Evolutionary conservation across 129 eudicot species (phyloP), one percentile per base, ranked within the genome.

Genomic region (Helichrysum umbraculigerum): DNA sequence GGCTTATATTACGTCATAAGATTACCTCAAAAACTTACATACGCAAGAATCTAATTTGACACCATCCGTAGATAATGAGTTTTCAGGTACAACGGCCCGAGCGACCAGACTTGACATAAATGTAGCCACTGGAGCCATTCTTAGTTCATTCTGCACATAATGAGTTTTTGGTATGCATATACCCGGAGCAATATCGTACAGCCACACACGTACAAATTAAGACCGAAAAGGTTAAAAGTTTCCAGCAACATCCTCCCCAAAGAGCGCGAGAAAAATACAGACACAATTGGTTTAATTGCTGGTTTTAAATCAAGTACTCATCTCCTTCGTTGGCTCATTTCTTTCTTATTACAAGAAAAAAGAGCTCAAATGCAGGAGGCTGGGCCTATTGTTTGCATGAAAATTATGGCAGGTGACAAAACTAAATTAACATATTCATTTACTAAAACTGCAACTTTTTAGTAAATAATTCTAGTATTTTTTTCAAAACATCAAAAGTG

Each of bases 251-350:
- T 80, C 90, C 74, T 82, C 88, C 67, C 81, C 86, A 20, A 86
- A 76, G 70, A 81, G 83, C 64, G 78, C 83, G 6, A 78, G 56
- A 86, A 77, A 32, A 71, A 59, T 70, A 75, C 75, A 39, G 86
- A 83, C 79, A 81, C 25, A 83, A 57, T 79, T 86, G 20, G 72
- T 83, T 4, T 87, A 81, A 82, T 28, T 81, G 72, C 74, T 83
- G 15, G 80, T 78, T 73, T 77, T 72, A 57, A 60, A 76, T 73
- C 62, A 79, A 57, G 56, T 83, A 29, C 47, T 71, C 29, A 74
- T 81, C 14, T 83, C 82, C 50, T 54, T 66, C 10, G 5, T 77
- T 30, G 77, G 84, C 51, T 68, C 81, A 33, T 29, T 82, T 78
- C 78, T 83, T 22, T 75, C 80, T 83, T 22, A 70, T 78, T 75